Conservation (phyloP, 2,329 filamentous ascomycete species). For the Talaromyces marneffei region DNA sequence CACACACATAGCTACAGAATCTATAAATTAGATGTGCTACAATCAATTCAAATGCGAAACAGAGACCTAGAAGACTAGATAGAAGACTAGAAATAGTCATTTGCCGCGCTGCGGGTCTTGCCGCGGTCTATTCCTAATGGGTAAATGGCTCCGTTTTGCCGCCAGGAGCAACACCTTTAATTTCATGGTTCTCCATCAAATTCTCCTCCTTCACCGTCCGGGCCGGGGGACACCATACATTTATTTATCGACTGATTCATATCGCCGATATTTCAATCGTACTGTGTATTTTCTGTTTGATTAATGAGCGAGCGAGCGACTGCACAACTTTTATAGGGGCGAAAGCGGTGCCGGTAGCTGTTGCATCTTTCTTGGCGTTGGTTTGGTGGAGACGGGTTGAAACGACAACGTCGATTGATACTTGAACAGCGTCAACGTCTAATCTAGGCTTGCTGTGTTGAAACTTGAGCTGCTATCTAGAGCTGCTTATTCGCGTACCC, state of each 20-base stretch:
- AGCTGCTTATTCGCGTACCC: not conserved
- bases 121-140: slow-evolving; percentile 13
- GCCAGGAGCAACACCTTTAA: slow-evolving; percentile 11
- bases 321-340: not conserved
- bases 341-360: not conserved
- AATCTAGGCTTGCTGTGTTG: not conserved
- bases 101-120: slow-evolving; percentile 8
- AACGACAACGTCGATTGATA: slow-evolving; percentile 1
- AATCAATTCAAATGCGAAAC: too few species aligned
- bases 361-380: not conserved
- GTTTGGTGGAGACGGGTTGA: not conserved
- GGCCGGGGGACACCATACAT: not conserved
- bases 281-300: not conserved
- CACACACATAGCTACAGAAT: not conserved
- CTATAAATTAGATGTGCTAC: not conserved
- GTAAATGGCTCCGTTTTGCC: slow-evolving; percentile 12
- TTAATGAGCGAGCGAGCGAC: not conserved
- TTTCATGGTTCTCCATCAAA: slow-evolving; percentile 1
- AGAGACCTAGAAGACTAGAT: too few species aligned
- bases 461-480: not conserved
- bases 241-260: not conserved
- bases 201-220: not conserved
- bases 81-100: too few species aligned
- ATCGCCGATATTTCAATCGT: too few species aligned
- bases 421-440: not conserved